Conservation (phyloP, 768 basidiomycete genomes). For the Termitomyces sp. region DNA sequence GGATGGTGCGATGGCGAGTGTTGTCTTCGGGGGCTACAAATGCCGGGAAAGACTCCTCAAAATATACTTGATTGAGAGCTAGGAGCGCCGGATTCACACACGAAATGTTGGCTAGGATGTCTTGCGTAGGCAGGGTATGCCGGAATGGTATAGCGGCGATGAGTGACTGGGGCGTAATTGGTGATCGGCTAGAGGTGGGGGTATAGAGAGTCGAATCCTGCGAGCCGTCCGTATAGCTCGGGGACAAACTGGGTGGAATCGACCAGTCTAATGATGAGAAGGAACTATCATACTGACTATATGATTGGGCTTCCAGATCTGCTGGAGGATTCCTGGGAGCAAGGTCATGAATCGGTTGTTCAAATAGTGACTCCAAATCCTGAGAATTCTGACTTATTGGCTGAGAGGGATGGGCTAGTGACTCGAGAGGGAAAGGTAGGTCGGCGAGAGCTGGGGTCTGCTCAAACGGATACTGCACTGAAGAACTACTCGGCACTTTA, state of each 20-base stretch:
- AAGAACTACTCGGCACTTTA: background rate
- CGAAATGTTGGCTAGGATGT: background rate
- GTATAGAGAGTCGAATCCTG: constrained; percentile 5
- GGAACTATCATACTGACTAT: background rate
- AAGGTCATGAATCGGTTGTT: background rate
- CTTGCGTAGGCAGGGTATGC: background rate
- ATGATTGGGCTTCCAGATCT: background rate
- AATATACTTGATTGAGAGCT: background rate
- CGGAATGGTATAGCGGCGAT: background rate
- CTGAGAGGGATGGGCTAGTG: background rate
- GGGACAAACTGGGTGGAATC: background rate
- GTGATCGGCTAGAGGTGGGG: background rate
- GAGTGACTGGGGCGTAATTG: background rate
- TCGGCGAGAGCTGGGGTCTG: background rate
- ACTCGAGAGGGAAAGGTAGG: background rate
- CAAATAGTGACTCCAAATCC: background rate
- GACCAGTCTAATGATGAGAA: background rate
- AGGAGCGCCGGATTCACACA: background rate
- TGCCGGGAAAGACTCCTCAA: background rate
- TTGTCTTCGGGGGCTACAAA: background rate
- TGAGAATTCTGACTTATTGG: background rate
- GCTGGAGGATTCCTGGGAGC: background rate
- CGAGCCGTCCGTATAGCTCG: constrained; percentile 8
- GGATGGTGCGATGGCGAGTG: background rate
- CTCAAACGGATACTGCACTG: background rate